Percentiles rank a stretch among this genome's conserved stretches.
phyloP scores from a whole-genome alignment of 2,329 filamentous ascomycete species.

The Ascochyta pisi region DNA sequence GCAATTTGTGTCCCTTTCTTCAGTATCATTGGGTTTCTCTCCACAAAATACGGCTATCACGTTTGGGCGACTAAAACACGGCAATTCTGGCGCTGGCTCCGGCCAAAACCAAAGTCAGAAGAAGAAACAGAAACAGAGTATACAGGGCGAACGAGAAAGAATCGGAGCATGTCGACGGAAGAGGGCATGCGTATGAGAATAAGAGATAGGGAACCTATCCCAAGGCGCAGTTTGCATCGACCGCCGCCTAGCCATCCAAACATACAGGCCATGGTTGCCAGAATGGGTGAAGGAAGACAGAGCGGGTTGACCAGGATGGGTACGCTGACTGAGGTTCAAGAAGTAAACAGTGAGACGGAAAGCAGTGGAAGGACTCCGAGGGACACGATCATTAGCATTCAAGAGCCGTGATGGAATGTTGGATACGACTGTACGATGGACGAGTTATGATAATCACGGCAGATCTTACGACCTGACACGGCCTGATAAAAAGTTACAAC shows the following conservation, averaged over 20 bases:
- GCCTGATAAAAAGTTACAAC: not conserved
- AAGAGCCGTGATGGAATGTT: conserved; percentile 12
- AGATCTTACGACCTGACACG: conserved; percentile 2
- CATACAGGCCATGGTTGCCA: conserved; percentile 40
- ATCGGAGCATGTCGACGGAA: conserved; percentile 36
- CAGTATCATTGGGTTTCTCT: conserved; percentile 54
- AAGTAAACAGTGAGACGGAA: conserved; percentile 2
- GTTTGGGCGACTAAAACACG: conserved; percentile 46
- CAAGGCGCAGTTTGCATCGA: conserved; percentile 16
- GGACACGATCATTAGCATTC: conserved; percentile 33
- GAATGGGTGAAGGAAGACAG: conserved; percentile 36
- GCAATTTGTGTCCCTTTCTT: conserved; percentile 56
- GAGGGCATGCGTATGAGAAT: conserved; percentile 38
- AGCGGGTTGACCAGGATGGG: conserved; percentile 36
- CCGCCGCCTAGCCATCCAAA: conserved; percentile 34
- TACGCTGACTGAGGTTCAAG: conserved; percentile 16
- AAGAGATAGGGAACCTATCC: conserved; percentile 11
- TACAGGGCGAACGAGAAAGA: conserved; percentile 14
- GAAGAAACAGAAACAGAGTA: conserved; percentile 18
- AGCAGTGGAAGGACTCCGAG: conserved; percentile 20
- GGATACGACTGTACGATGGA: conserved; percentile 10
- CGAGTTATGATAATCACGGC: conserved; percentile 2
- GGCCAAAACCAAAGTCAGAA: conserved; percentile 20
- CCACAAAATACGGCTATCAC: conserved; percentile 50
- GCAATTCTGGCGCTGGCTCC: conserved; percentile 37